Evolutionary conservation across 2,329 filamentous ascomycete species (phyloP).

Genomic region (Sordariomycetes sp.): DNA sequence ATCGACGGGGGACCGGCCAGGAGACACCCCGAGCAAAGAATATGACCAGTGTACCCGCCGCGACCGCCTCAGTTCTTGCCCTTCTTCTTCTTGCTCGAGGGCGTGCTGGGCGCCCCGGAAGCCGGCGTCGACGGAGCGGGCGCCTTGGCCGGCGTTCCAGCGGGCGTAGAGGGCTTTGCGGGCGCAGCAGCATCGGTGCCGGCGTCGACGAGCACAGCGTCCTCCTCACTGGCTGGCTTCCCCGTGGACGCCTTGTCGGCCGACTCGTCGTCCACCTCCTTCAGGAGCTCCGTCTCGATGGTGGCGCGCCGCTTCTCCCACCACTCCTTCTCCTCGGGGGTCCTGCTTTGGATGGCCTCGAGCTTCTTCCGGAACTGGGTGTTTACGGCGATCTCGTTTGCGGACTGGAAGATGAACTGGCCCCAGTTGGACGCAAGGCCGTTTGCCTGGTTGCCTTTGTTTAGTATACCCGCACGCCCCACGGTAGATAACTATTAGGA

Average conservation of each 20-base stretch:
- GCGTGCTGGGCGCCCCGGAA: conserved; percentile 18
- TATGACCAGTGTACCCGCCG: background rate
- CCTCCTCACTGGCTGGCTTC: conserved; percentile 20
- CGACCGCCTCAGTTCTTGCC: conserved; percentile 18
- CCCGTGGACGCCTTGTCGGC: conserved; percentile 21
- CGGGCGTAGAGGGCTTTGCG: background rate
- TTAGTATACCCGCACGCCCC: too few relatives aligned
- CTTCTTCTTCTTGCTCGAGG: conserved; percentile 39
- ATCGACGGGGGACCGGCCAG: background rate
- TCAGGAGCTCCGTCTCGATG: conserved; percentile 71
- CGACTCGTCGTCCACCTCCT: conserved; percentile 62
- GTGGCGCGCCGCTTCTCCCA: conserved; percentile 75
- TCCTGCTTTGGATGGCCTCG: conserved; percentile 61
- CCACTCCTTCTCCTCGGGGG: conserved; percentile 71
- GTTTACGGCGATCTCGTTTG: conserved; percentile 91
- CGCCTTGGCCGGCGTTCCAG: background rate
- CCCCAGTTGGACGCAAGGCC: conserved; percentile 84
- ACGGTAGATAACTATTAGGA: background rate
- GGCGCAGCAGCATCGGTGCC: conserved; percentile 9
- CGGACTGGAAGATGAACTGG: conserved; percentile 90
- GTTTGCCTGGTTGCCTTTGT: conserved; percentile 58
- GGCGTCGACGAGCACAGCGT: conserved; percentile 63
- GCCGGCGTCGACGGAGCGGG: conserved; percentile 16
- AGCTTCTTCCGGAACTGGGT: conserved; percentile 63
- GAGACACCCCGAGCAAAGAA: background rate